phyloP scores from a whole-genome alignment of 768 basidiomycete genomes.

The Leucocoprinus sp. region DNA sequence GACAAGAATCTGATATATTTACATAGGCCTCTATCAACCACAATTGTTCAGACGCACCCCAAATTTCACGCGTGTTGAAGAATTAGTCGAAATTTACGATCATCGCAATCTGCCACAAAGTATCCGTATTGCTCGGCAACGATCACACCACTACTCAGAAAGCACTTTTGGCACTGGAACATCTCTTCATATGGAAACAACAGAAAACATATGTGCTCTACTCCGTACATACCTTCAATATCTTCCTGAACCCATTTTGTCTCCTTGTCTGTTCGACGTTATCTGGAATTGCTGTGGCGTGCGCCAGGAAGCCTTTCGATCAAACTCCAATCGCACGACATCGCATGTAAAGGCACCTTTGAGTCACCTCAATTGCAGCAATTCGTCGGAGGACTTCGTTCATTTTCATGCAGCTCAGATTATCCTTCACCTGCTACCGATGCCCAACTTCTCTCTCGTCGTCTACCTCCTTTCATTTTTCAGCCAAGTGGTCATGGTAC shows the following conservation, averaged over 20 bases:
- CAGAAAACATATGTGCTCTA: constrained; percentile 32
- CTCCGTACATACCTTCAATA: constrained; percentile 31
- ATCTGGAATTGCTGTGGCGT: constrained; percentile 28
- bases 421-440: constrained; percentile 30
- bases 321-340: constrained; percentile 2
- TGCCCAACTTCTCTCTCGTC: constrained; percentile 32
- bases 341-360: background rate
- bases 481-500: constrained; percentile 28
- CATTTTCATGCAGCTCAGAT: constrained; percentile 11
- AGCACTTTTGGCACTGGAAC: constrained; percentile 21
- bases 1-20: background rate
- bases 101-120: constrained; percentile 18
- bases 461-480: constrained; percentile 40
- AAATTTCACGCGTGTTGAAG: constrained; percentile 26
- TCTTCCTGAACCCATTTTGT: constrained; percentile 32
- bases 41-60: constrained; percentile 26
- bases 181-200: constrained; percentile 27
- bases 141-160: constrained; percentile 2
- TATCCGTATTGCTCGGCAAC: constrained; percentile 16
- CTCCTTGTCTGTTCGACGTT: constrained; percentile 26
- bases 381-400: constrained; percentile 14
- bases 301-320: constrained; percentile 12
- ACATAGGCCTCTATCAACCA: constrained; percentile 25
- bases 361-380: constrained; percentile 12
- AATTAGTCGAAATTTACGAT: constrained; percentile 31